Conservation (phyloP, 306 rosid species). For the Inga leiocalycina region DNA sequence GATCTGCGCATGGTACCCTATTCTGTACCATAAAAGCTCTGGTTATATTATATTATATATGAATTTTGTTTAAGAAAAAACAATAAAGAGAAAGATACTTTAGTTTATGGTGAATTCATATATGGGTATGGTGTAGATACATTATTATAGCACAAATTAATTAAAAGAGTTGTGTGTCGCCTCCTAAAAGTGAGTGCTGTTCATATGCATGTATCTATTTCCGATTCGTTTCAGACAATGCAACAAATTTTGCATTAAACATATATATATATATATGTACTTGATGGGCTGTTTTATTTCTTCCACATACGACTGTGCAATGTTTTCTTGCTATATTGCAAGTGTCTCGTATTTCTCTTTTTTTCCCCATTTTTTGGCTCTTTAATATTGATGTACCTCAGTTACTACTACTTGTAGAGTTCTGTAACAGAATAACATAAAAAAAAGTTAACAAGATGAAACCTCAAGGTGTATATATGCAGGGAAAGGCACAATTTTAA, state of each 20-base stretch:
- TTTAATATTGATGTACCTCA: not conserved
- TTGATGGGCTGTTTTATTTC: not conserved
- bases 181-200: not conserved
- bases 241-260: not conserved
- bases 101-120: not conserved
- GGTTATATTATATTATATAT: not conserved
- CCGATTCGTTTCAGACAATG: conserved; percentile 3
- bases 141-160: not conserved
- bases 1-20: not conserved
- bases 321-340: not conserved
- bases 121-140: not conserved
- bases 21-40: not conserved
- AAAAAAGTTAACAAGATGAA: too few species aligned
- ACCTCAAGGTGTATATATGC: too few species aligned
- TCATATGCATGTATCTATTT: conserved; percentile 38
- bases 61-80: too few species aligned
- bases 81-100: not conserved
- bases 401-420: not conserved
- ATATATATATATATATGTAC: not conserved
- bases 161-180: not conserved
- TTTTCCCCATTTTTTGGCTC: too few species aligned
- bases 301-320: not conserved
- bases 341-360: not conserved
- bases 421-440: not conserved
- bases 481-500: too few species aligned